phyloP scores from a whole-genome alignment of 805 yeast genomes.

The Peterozyma toletana region DNA sequence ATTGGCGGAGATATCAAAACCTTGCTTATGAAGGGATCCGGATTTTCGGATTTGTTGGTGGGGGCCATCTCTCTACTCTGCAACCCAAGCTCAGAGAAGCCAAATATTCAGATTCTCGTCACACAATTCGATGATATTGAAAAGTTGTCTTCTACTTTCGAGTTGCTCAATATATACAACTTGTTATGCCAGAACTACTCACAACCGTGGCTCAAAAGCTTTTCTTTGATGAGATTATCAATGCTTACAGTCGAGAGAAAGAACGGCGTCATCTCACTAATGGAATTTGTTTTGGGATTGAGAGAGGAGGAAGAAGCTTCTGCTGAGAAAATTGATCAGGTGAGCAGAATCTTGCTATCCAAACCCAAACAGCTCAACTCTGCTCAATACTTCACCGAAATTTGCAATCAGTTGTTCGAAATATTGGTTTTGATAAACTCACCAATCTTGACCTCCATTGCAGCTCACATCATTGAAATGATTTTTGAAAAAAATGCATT shows the following conservation, averaged over 20 bases:
- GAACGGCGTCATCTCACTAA: conserved; percentile 60
- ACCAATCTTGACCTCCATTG: conserved; percentile 51
- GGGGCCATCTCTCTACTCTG: conserved; percentile 36
- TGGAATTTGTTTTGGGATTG: conserved; percentile 73
- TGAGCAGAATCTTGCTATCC: conserved; percentile 53
- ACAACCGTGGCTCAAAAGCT: conserved; percentile 36
- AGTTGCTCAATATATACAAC: conserved; percentile 54
- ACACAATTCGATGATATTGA: conserved; percentile 25
- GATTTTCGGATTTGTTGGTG: conserved; percentile 52
- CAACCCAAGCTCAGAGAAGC: conserved; percentile 17
- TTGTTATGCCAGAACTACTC: conserved; percentile 44
- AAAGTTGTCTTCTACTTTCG: conserved; percentile 53
- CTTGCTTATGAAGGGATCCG: conserved; percentile 56
- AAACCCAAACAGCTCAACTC: conserved; percentile 49
- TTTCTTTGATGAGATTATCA: conserved; percentile 44
- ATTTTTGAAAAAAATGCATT: conserved; percentile 42
- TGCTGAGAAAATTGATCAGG: conserved; percentile 57
- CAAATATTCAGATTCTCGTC: conserved; percentile 2
- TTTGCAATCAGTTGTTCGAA: conserved; percentile 59
- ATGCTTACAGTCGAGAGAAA: conserved; percentile 46
- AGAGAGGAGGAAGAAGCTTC: conserved; percentile 67
- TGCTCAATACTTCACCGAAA: conserved; percentile 42
- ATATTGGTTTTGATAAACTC: conserved; percentile 52
- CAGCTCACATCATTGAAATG: conserved; percentile 45
- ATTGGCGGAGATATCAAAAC: conserved; percentile 42